phyloP scores from a whole-genome alignment of 768 basidiomycete genomes.

The Tylopilus vinaceipallidus region DNA sequence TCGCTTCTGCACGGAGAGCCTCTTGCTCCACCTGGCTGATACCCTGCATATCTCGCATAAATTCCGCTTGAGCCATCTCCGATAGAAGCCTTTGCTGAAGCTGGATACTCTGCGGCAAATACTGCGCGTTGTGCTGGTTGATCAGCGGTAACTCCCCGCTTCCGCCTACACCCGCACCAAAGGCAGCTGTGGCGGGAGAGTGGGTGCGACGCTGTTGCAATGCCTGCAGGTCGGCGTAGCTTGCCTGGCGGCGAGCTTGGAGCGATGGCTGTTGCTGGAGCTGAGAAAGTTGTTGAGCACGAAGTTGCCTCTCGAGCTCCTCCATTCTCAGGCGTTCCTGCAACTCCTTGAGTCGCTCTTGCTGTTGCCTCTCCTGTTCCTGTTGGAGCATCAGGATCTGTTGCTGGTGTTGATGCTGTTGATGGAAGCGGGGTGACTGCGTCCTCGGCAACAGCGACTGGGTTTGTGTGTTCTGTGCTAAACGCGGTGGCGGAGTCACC shows the following conservation, averaged over 20 bases:
- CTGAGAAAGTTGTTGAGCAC: constrained; percentile 51
- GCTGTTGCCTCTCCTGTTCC: constrained; percentile 60
- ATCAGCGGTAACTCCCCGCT: constrained; percentile 34
- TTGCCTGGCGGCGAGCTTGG: constrained; percentile 39
- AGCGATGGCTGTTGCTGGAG: constrained; percentile 40
- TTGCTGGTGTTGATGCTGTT: constrained; percentile 71
- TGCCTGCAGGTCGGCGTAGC: constrained; percentile 49
- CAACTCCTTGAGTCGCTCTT: constrained; percentile 54
- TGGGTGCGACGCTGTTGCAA: constrained; percentile 52
- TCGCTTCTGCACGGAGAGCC: constrained; percentile 70
- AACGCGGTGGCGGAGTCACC: constrained; percentile 65
- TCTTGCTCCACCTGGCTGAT: constrained; percentile 63
- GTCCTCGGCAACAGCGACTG: constrained; percentile 46
- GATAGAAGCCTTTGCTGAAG: constrained; percentile 75
- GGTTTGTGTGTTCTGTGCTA: constrained; percentile 42
- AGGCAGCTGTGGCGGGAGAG: constrained; percentile 41
- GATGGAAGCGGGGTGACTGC: constrained; percentile 78
- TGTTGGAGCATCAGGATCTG: constrained; percentile 68
- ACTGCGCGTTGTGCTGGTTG: constrained; percentile 53
- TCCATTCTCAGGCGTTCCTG: constrained; percentile 66
- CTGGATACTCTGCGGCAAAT: constrained; percentile 62
- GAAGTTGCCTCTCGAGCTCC: constrained; percentile 63
- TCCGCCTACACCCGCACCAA: constrained; percentile 14
- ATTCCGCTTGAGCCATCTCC: constrained; percentile 71
- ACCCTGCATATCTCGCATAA: constrained; percentile 62